Base-by-base conservation (phyloP, 73 alveolate species). In the Symbiodinium natans region DNA sequence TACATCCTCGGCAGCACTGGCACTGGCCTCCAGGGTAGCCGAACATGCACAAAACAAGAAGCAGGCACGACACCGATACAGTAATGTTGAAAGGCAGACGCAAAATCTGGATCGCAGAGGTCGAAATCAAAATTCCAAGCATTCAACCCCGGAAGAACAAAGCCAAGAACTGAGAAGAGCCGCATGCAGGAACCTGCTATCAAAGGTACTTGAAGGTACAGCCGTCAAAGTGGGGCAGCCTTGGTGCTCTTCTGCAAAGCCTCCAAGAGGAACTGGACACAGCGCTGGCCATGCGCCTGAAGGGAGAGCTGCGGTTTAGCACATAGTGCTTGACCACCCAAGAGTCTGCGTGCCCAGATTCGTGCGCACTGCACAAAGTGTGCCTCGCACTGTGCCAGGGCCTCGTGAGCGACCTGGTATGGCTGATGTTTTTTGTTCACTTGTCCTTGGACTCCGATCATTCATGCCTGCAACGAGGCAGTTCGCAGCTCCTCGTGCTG, bases 401-500 rank as follows among this genome's bases (percentile, higher is more conserved):
- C 96, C 88, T 90, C 96, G n/a, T 90, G 96, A 9, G 96, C 96
- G 11, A 90, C 96, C 96, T 90, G 94, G 2, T 31, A 74, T 3
- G 42, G 43, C 19, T n/a, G n/a, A 34, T 31, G n/a, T 7, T 31
- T 33, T 29, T 43, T 74, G 84, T 23, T 15, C 40, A 13, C 84
- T 33, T 33, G 63, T 17, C 23, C 63, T 48, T 48, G 8, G 63
- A 8, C 63, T 48, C 17, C 23, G 17, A 8, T 48, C 63, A 48
- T 48, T 36, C 41, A 19, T 29, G 36, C 97, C 97, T 90, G 97
- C 97, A 90, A 42, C n/a, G 97, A 90, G 9, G 97, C 97, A 7
- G 89, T 41, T 41, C 97, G 97, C 52, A 90, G 39, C 97, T 90
- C 97, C 52, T 90, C 97, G 40, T 90, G 97, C 88, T 90, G 97